Percentiles rank a stretch among this genome's conserved stretches.
phyloP scores from a whole-genome alignment of 1,284 basidiomycete species.

The Blastosporella zonata region DNA sequence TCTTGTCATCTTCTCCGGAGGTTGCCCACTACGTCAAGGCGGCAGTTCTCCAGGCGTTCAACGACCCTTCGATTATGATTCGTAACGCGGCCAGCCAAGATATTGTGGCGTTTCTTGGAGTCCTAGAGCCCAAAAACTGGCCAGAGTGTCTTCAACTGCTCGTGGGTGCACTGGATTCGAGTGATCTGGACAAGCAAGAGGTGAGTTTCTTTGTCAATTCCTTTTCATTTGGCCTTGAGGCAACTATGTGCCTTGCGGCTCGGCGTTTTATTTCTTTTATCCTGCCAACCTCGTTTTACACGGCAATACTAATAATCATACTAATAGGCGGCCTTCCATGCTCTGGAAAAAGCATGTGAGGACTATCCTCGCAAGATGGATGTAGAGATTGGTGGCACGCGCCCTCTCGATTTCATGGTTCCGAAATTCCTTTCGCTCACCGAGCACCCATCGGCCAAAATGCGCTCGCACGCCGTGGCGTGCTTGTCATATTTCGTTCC shows the following conservation, averaged over 20 bases:
- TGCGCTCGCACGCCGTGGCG: constrained; percentile 92
- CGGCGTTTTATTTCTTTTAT: not conserved
- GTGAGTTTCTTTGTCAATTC: constrained; percentile 46
- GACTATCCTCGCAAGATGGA: constrained; percentile 97
- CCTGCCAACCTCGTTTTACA: not conserved
- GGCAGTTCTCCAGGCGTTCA: constrained; percentile 79
- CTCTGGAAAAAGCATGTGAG: constrained; percentile 94
- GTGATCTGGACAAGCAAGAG: constrained; percentile 77
- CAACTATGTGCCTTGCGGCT: not conserved
- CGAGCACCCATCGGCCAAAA: constrained; percentile 80
- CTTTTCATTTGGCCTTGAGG: not conserved
- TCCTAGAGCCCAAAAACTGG: constrained; percentile 87
- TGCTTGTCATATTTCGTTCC: constrained; percentile 94
- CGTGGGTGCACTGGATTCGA: constrained; percentile 72
- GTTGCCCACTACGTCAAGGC: constrained; percentile 81
- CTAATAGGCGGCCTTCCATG: constrained; percentile 86
- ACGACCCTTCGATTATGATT: constrained; percentile 79
- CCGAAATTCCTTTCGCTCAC: constrained; percentile 90
- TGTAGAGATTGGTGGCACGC: constrained; percentile 83
- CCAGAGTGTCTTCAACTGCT: constrained; percentile 87
- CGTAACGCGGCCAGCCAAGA: constrained; percentile 90
- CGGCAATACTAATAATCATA: constrained; percentile 12
- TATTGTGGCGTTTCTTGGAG: constrained; percentile 83
- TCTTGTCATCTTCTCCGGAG: constrained; percentile 63
- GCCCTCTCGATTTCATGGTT: constrained; percentile 91